These are phyloP conservation scores for Lanmaoa pseudosensibilis DNA, from an alignment of 768 basidiomycete species.

Conservation along the genomic window DNA sequence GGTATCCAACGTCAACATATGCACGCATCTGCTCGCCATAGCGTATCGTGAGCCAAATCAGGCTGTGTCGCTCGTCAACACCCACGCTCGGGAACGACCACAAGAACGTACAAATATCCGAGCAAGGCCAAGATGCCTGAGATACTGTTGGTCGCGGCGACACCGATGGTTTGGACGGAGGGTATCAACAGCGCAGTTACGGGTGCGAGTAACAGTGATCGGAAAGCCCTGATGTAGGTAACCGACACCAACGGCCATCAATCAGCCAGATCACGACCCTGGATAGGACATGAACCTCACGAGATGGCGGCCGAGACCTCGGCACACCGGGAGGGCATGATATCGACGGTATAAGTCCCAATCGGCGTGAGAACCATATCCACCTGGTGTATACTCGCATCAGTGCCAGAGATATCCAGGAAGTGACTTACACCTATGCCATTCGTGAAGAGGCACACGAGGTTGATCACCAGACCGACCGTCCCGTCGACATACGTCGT, in stretches of 20 bases:
- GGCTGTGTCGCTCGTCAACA: conserved; percentile 33
- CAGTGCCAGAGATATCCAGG: not conserved
- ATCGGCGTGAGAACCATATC: conserved; percentile 56
- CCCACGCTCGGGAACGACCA: not conserved
- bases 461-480: conserved; percentile 49
- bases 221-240: conserved; percentile 13
- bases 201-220: conserved; percentile 22
- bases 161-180: conserved; percentile 52
- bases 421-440: conserved; percentile 56
- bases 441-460: conserved; percentile 61
- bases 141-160: conserved; percentile 47
- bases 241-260: not conserved
- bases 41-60: conserved; percentile 51
- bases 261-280: not conserved
- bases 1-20: conserved; percentile 57
- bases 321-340: conserved; percentile 60
- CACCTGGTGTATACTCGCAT: conserved; percentile 38
- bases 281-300: conserved; percentile 38
- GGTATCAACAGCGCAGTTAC: conserved; percentile 30
- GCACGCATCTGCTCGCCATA: conserved; percentile 59
- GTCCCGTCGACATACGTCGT: conserved; percentile 50
- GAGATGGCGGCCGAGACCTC: conserved; percentile 58
- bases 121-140: conserved; percentile 47
- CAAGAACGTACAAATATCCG: conserved; percentile 50
- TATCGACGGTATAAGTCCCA: conserved; percentile 58